Evolutionary conservation across 495 filamentous ascomycete species (phyloP), one percentile per base, ranked within the genome.

Genomic region (Aspergillus asperescens): DNA sequence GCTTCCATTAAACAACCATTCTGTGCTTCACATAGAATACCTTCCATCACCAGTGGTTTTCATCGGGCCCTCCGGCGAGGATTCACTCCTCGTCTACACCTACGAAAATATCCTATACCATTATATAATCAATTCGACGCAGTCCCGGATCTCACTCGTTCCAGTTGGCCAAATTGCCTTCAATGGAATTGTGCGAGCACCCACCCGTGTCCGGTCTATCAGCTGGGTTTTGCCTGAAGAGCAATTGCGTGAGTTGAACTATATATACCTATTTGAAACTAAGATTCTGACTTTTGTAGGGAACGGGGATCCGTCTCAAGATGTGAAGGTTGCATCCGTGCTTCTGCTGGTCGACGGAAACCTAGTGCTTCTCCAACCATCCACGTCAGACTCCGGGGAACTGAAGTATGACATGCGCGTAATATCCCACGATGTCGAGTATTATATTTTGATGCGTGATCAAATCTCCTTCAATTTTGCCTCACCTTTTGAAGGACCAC

Each of bases 331-430:
- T 41, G 94, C 94, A 15, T 93, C 88, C 3, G 90, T 99, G 40
- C 69, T 99, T 27, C 95, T 99, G 54, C 75, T 97, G 24, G 91
- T 97, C 6, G 94, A 97, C 64, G 94, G 90, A 15, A 99, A 97
- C 58, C 77, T 99, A 16, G 94, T 97, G 16, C 75, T 97, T 13
- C 75, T 99, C 23, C 89, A 95, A 55, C 93, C 94, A 4, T 89
- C 87, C 2, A 75, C 84, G 6, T 85, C 81, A 37, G 84, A 87
- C 31, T 80, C 81, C 16, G 87, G 87, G 1, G 86, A 85, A 53
- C 72, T 95, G 34, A 96, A 95, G 73, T 99, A 97, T 62, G 93
- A 99, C 60, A 97, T 99, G 94, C 86, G 90, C 10, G 84, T 97
- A 27, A 83, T 99, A 60, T 89, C 91, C 6, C 88, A 95, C 55